These are phyloP conservation scores for Neoboletus subvelutipes DNA, from an alignment of 768 basidiomycete species.

Conservation along the genomic window DNA sequence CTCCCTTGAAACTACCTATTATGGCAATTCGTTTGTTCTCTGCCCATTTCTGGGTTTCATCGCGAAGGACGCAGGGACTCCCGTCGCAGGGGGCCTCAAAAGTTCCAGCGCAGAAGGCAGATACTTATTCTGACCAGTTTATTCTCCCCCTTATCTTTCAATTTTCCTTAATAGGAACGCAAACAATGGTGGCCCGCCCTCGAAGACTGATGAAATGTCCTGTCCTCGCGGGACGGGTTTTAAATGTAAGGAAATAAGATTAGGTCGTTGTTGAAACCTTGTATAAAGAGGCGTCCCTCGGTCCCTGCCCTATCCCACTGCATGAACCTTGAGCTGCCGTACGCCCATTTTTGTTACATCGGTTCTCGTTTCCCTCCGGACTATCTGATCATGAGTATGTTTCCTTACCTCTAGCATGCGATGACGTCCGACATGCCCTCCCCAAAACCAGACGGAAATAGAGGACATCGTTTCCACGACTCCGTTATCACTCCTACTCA, in stretches of 20 bases:
- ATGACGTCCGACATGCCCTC: constrained; percentile 37
- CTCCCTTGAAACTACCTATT: constrained; percentile 38
- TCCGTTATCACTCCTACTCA: constrained; percentile 49
- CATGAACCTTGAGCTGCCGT: constrained; percentile 39
- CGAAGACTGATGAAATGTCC: constrained; percentile 21
- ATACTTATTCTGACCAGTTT: constrained; percentile 31
- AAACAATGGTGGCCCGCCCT: constrained; percentile 32
- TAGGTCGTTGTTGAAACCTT: constrained; percentile 31
- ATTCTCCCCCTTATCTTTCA: constrained; percentile 33
- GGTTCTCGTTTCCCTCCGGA: constrained; percentile 21
- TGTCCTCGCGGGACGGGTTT: constrained; percentile 26
- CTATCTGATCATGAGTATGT: constrained; percentile 34
- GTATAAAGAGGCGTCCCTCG: constrained; percentile 35
- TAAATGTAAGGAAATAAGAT: constrained; percentile 33
- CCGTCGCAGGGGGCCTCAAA: constrained; percentile 29
- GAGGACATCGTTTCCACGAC: constrained; percentile 29
- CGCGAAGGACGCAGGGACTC: constrained; percentile 24
- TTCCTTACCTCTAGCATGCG: constrained; percentile 31
- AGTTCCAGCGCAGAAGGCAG: constrained; percentile 36
- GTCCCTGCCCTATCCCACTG: constrained; percentile 31
- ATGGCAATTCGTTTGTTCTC: constrained; percentile 38
- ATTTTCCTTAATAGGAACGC: constrained; percentile 31
- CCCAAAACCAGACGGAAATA: constrained; percentile 36
- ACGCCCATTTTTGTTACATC: constrained; percentile 35
- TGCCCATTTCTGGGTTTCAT: constrained; percentile 32